These are phyloP conservation scores for Gossypium longicalyx DNA, from an alignment of 345 rosid species.

Conservation along the genomic window DNA sequence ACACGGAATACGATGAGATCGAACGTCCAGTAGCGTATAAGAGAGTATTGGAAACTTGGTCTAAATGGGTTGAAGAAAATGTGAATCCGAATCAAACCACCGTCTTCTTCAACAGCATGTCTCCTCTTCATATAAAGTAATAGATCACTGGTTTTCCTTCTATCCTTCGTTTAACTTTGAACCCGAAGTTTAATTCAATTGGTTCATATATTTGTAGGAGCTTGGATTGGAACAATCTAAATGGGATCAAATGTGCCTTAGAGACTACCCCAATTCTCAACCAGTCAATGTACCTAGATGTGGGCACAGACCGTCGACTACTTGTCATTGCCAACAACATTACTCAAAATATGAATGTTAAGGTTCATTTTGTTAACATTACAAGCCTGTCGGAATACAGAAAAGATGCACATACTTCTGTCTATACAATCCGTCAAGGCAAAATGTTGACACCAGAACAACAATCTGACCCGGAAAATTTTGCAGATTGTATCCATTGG, in stretches of 20 bases:
- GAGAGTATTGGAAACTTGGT: slow-evolving; percentile 62
- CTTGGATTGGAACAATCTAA: slow-evolving; percentile 74
- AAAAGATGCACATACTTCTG: slow-evolving; percentile 91
- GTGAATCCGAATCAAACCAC: slow-evolving; percentile 65
- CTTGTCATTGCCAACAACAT: slow-evolving; percentile 47
- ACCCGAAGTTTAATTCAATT: too few relatives aligned
- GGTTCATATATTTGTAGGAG: slow-evolving; percentile 45
- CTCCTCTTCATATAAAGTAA: slow-evolving; percentile 86
- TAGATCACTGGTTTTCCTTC: background rate
- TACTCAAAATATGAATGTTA: slow-evolving; percentile 43
- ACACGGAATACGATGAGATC: slow-evolving; percentile 67
- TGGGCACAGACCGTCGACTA: slow-evolving; percentile 71
- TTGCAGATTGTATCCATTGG: slow-evolving; percentile 97
- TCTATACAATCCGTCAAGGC: slow-evolving; percentile 78
- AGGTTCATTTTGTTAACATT: slow-evolving; percentile 64
- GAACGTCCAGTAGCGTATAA: slow-evolving; percentile 63
- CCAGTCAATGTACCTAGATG: slow-evolving; percentile 43
- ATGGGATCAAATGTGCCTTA: slow-evolving; percentile 75
- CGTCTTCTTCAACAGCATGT: slow-evolving; percentile 90
- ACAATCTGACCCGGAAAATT: slow-evolving; percentile 69
- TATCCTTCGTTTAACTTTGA: background rate
- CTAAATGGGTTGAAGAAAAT: slow-evolving; percentile 72
- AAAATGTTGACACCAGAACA: slow-evolving; percentile 70
- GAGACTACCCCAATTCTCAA: slow-evolving; percentile 67
- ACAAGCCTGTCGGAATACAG: slow-evolving; percentile 73